Evolutionary conservation across 2,329 filamentous ascomycete genomes (phyloP), one percentile per base, ranked within the genome.

Genomic region (Fonsecaea erecta): DNA sequence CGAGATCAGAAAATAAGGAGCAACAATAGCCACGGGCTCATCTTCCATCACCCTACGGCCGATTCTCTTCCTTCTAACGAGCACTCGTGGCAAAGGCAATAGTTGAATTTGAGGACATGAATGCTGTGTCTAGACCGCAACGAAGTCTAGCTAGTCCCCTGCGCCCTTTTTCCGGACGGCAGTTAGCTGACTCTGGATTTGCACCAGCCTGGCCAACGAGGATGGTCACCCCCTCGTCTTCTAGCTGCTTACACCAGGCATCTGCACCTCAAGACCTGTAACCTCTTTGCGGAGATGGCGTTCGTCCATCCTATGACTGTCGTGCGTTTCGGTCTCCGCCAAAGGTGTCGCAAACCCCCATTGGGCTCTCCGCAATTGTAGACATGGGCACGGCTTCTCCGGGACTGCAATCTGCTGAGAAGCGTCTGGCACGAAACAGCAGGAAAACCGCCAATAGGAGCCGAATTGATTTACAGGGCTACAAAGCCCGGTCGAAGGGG

Each of bases 241-340:
- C 35, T 24, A 58, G 40, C 26, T 16, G 24, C 52, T 34, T 52
- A 32, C 30, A 32, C 21, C 32, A 52, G 54, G 54, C 62, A 54
- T 53, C 55, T 60, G 34, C 28, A 30, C 26, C 34, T 37, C n/a
- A 6, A 52, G 30, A 30, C 26, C 51, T 53, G 51, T 53, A 12
- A 14, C 30, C 26, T 32, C 58, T 57, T 65, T 65, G 63, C 59
- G 63, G 63, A 65, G 63, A 58, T 65, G 63, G 63, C 63, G 63
- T 35, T 34, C 30, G 8, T 26, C 21, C 21, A 26, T 40, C 60
- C 52, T 56, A 57, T 62, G 60, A 57, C 21, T 37, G n/a, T 12
- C 26, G 18, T 37, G 18, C 9, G 32, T 32, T 37, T 51, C 34
- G 35, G 7, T 51, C 48, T 46, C 48, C 32, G 14, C 35, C 48